These are phyloP conservation scores for Plantago major DNA, from an alignment of 257 asterid species.

Conservation along the genomic window DNA sequence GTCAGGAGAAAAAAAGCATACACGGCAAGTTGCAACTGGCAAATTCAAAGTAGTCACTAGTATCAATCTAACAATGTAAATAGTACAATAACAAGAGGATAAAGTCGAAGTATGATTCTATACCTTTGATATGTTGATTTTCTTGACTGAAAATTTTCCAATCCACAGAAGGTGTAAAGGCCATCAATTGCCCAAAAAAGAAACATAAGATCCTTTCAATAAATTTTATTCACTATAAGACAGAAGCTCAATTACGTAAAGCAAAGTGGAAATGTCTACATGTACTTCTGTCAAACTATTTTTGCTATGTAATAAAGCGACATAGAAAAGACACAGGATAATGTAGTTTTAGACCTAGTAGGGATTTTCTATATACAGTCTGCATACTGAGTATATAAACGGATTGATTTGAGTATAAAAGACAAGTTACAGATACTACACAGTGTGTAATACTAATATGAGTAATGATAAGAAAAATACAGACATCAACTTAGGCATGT, in stretches of 20 bases:
- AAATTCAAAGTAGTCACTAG: not conserved
- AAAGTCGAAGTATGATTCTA: conserved; percentile 13
- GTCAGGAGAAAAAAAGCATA: conserved; percentile 11
- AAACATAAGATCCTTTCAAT: conserved; percentile 5
- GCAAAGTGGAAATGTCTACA: not conserved
- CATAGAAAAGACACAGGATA: too few relatives aligned
- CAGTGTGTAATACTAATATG: too few relatives aligned
- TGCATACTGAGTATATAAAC: conserved; percentile 6
- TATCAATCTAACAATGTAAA: conserved; percentile 16
- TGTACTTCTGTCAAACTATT: too few relatives aligned
- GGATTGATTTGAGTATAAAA: not conserved
- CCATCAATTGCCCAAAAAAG: conserved; percentile 21
- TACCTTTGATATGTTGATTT: conserved; percentile 80
- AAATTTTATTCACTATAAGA: not conserved
- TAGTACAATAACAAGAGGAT: conserved; percentile 3
- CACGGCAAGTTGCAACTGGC: not conserved
- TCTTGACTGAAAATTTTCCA: conserved; percentile 51
- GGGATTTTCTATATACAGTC: not conserved
- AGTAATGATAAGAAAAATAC: too few relatives aligned
- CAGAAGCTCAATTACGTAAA: conserved; percentile 7
- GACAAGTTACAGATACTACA: too few relatives aligned
- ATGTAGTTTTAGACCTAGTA: too few relatives aligned
- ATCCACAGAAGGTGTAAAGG: conserved; percentile 28
- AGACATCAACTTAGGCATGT: too few relatives aligned
- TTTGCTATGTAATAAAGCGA: too few relatives aligned